Percentiles rank a stretch among this genome's conserved stretches.
These are phyloP conservation scores for Thelonectria olida DNA, from an alignment of 2,329 filamentous ascomycete species.

Conservation along the genomic window DNA sequence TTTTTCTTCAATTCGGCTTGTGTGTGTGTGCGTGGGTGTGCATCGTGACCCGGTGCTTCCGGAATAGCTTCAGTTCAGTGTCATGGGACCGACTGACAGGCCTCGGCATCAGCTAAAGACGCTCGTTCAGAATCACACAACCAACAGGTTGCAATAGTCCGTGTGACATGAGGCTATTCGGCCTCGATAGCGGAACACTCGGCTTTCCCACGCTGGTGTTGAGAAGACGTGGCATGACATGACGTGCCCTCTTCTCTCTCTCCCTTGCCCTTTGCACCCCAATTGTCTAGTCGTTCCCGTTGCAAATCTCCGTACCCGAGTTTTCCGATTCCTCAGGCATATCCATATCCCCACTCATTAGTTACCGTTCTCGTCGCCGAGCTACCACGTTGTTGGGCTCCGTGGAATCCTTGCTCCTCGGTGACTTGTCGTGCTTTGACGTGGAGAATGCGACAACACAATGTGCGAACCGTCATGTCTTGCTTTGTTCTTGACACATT, in stretches of 20 bases:
- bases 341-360: neutral
- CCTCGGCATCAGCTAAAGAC: constrained; percentile 2
- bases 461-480: neutral
- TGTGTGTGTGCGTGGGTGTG: neutral
- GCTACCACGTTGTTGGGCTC: neutral
- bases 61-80: constrained; percentile 3
- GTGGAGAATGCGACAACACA: neutral
- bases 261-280: neutral
- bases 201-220: neutral
- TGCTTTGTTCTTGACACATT: neutral
- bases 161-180: constrained; percentile 13
- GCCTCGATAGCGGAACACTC: neutral
- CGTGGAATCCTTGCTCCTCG: neutral
- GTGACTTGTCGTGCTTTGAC: neutral
- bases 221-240: neutral
- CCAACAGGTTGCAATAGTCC: neutral
- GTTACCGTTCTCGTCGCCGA: neutral
- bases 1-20: constrained; percentile 13
- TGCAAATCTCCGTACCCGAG: neutral
- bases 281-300: neutral
- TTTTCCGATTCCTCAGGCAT: neutral
- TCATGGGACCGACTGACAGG: constrained; percentile 5
- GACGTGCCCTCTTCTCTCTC: neutral
- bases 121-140: no score
- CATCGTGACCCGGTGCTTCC: constrained; percentile 23